Evolutionary conservation across 306 rosid species (phyloP).

Genomic region (Citrullus amarus): DNA sequence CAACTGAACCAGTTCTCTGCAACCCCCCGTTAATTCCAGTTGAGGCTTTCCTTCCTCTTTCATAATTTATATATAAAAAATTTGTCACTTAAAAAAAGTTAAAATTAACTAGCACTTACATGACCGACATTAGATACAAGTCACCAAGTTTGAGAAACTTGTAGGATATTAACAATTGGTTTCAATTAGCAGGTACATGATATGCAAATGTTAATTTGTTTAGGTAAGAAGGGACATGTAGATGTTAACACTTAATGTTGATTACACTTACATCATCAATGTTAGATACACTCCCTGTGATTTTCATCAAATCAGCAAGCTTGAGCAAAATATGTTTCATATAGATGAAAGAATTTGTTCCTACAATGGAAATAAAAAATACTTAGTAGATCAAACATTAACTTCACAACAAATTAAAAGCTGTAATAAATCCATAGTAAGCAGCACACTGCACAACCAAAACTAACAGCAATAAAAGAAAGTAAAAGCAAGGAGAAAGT

Average conservation of each 20-base stretch:
- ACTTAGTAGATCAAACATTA: not conserved
- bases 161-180: not conserved
- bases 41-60: not conserved
- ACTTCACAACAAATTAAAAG: not conserved
- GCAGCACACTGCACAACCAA: not conserved
- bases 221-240: not conserved
- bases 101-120: conserved; percentile 35
- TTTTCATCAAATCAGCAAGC: conserved; percentile 56
- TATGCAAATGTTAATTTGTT: not conserved
- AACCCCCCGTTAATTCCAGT: no score
- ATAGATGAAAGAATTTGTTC: conserved; percentile 39
- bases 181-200: not conserved
- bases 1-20: not conserved
- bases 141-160: not conserved
- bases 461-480: not conserved
- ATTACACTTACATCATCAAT: conserved; percentile 19
- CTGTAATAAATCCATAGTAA: not conserved
- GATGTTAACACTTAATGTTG: not conserved
- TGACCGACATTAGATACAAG: not conserved
- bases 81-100: not conserved
- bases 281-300: conserved; percentile 20
- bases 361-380: conserved; percentile 34
- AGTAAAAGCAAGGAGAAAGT: not conserved
- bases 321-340: conserved; percentile 60
- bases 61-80: not conserved